phyloP scores from a whole-genome alignment of 768 basidiomycete genomes.

The Mrakia frigida region DNA sequence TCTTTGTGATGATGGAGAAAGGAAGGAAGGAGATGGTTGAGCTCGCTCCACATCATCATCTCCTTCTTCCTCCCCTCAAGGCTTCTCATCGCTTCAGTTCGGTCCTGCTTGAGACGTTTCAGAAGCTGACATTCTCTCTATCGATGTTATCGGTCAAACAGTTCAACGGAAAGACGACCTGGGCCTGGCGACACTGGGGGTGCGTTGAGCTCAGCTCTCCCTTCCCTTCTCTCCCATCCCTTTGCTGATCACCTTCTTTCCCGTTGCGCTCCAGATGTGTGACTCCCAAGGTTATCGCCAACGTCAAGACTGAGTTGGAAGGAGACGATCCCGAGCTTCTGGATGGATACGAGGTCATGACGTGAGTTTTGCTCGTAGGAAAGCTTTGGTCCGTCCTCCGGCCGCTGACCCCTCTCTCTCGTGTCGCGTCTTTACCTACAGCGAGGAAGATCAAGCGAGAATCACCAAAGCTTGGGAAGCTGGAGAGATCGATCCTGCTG shows the following conservation, averaged over 20 bases:
- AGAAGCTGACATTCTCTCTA: background rate
- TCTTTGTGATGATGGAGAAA: background rate
- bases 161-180: slow-evolving; percentile 7
- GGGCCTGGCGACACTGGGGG: slow-evolving; percentile 1
- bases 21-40: background rate
- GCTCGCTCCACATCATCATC: background rate
- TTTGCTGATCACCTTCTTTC: background rate
- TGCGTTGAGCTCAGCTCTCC: background rate
- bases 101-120: background rate
- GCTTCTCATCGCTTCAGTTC: background rate
- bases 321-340: slow-evolving; percentile 5
- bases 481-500: background rate
- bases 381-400: background rate
- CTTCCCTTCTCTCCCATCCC: too few species aligned
- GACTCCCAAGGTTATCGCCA: background rate
- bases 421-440: background rate
- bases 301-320: background rate
- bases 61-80: background rate
- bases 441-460: background rate
- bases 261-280: background rate
- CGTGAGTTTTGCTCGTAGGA: background rate
- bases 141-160: background rate
- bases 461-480: background rate
- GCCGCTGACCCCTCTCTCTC: background rate
- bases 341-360: slow-evolving; percentile 6